A percentile compares a stretch with the other conserved stretches of the same genome.
phyloP scores from a whole-genome alignment of 352 stramenopile species.

The Plasmopara viticola region DNA sequence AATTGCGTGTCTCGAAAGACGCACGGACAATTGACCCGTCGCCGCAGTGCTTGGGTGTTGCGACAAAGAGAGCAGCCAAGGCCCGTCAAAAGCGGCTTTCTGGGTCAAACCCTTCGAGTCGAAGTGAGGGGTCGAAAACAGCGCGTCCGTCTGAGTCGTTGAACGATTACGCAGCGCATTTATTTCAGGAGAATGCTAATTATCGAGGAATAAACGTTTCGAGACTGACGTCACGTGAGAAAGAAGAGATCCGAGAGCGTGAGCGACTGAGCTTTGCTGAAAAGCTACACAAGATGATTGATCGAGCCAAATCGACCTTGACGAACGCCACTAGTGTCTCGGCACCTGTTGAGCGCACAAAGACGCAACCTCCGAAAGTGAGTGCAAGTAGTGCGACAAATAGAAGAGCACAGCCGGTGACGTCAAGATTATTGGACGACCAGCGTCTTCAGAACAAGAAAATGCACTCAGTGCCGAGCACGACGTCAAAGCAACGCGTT shows the following conservation, averaged over 20 bases:
- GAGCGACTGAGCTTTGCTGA: constrained; percentile 75
- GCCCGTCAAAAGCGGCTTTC: constrained; percentile 20
- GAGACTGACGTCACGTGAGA: constrained; percentile 23
- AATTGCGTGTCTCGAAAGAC: constrained; percentile 34
- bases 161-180: constrained; percentile 55
- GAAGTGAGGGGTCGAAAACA: constrained; percentile 6
- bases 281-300: constrained; percentile 86
- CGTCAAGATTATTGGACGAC: constrained; percentile 6
- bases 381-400: constrained; percentile 4
- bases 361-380: constrained; percentile 5
- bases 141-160: constrained; percentile 45
- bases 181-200: constrained; percentile 47
- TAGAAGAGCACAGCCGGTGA: constrained; percentile 7
- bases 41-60: constrained; percentile 20
- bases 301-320: constrained; percentile 68
- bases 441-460: constrained; percentile 14
- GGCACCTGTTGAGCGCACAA: constrained; percentile 1
- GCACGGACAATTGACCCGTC: constrained; percentile 22
- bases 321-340: constrained; percentile 25
- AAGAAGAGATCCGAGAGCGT: constrained; percentile 40
- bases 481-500: constrained; percentile 11
- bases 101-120: constrained; percentile 1
- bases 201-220: constrained; percentile 5
- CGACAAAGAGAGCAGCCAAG: constrained; percentile 25
- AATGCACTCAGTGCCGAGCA: constrained; percentile 4